Evolutionary conservation across 2,329 filamentous ascomycete species (phyloP).

Genomic region (Aphanocladium album): DNA sequence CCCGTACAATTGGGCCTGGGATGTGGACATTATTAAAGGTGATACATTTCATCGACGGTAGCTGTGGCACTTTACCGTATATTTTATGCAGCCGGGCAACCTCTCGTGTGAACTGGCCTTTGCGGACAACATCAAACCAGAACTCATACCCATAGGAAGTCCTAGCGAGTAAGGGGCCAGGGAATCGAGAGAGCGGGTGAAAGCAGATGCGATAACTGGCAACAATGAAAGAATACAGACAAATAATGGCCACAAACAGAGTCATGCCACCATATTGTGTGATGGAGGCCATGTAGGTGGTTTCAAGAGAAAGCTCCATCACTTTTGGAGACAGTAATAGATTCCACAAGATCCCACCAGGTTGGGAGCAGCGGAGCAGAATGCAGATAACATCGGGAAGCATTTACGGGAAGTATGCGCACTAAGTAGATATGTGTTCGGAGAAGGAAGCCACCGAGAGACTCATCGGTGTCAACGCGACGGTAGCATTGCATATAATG

Average conservation of each 20-base stretch:
- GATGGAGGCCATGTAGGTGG: neutral
- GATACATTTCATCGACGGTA: neutral
- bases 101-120: conserved; percentile 15
- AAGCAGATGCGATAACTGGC: conserved; percentile 16
- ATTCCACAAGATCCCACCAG: neutral
- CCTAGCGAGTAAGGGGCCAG: conserved; percentile 21
- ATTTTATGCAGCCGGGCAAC: conserved; percentile 21
- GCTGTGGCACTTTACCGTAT: conserved; percentile 18
- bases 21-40: neutral
- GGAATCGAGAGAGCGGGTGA: conserved; percentile 18
- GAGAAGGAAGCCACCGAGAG: neutral
- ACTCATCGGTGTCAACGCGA: neutral
- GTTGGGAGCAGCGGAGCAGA: neutral
- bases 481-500: neutral
- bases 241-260: neutral
- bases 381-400: neutral
- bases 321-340: neutral
- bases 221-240: neutral
- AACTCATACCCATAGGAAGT: conserved; percentile 20
- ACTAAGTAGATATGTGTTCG: neutral
- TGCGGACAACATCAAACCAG: conserved; percentile 22
- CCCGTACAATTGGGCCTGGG: conserved; percentile 23
- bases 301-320: neutral
- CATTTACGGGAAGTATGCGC: neutral
- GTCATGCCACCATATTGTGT: neutral